Evolutionary conservation across 139 green algal genomes (phyloP).

Genomic region (Spirogloea muscicola): DNA sequence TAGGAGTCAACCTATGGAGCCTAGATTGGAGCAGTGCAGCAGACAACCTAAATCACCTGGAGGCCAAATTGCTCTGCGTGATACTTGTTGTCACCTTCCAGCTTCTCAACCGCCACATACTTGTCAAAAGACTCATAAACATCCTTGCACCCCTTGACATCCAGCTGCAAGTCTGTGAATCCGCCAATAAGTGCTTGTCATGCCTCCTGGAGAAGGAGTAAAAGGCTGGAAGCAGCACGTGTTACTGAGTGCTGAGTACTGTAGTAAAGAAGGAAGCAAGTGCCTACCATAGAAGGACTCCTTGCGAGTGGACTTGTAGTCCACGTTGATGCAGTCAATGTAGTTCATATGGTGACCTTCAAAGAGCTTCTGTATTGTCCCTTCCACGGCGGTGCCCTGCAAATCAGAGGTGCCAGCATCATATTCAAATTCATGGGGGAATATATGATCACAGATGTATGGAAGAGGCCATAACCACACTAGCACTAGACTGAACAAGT

Average conservation of each 20-base stretch:
- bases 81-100: constrained; percentile 90
- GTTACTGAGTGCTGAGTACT: neutral
- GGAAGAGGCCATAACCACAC: no score
- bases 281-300: constrained; percentile 2
- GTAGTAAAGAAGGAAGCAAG: neutral
- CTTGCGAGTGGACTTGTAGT: constrained; percentile 75
- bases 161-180: constrained; percentile 62
- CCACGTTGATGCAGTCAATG: constrained; percentile 90
- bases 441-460: neutral
- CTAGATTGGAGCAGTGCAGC: neutral
- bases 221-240: neutral
- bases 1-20: no score
- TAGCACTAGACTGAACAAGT: neutral
- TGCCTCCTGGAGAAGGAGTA: no score
- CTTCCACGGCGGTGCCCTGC: constrained; percentile 77
- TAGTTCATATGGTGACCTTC: constrained; percentile 84
- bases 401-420: no score
- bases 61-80: constrained; percentile 82
- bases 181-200: no score
- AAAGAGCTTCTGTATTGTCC: constrained; percentile 87
- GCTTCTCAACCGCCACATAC: constrained; percentile 67
- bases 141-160: constrained; percentile 82
- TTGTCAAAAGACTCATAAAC: constrained; percentile 54
- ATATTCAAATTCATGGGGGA: no score
- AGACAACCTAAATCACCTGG: constrained; percentile 60